Evolutionary conservation across 2,329 filamentous ascomycete genomes (phyloP), one percentile per base, ranked within the genome.

Genomic region (Knoxdaviesia capensis): DNA sequence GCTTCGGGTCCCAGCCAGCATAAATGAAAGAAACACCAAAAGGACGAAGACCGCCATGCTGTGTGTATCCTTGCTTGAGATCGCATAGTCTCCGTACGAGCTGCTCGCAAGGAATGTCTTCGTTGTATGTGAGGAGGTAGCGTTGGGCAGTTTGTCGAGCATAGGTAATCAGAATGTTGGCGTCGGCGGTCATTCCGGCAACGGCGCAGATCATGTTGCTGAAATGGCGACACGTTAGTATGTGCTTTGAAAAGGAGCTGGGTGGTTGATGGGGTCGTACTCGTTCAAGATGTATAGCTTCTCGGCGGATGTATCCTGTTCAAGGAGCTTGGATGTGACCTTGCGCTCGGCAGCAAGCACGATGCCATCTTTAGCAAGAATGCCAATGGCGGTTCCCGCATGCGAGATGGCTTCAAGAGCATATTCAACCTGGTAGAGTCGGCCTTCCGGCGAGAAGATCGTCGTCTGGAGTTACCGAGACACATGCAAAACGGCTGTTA

Each of bases 191-290:
- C 88, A 98, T 96, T 58, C 90, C 90, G 54, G 90, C 90, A 46
- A 98, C 90, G 47, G 90, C 90, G 63, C 87, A 94, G 64, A 98
- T 96, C 92, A 98, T 98, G 70, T 98, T 98, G 68, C 88, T 96
- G 43, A 34, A 40, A 29, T 32, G 36, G 32, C 7, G 6, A 10
- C 28, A 6, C 34, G 35, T 34, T 44, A 28, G n/a, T 31, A 11
- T 34, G 9, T n/a, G n/a, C 5, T 9, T 35, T 11, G 28, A 7
- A 20, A 9, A 34, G 6, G 9, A 6, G 3, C 5, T 45, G 31
- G 41, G n/a, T 31, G n/a, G 40, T 37, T 6, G 11, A 7, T 33
- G 39, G 11, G n/a, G 32, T 55, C 80, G 48, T 69, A 94, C 88
- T 98, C 90, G 54, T 98, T 98, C 54, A 98, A 68, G 55, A 94